Conservation (phyloP, 805 yeast genomes). For the Candida pseudoglaebosa region DNA sequence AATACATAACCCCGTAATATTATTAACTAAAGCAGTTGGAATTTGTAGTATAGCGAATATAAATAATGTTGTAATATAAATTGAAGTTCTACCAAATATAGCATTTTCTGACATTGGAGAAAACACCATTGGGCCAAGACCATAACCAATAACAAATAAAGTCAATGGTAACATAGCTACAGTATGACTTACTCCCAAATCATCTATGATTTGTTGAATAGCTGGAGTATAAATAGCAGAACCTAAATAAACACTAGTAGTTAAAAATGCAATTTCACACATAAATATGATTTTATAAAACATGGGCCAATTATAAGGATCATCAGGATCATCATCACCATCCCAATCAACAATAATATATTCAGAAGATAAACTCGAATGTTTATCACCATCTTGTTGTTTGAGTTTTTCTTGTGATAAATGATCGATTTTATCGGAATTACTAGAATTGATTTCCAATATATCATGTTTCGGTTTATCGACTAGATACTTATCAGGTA, state of each 20-base stretch:
- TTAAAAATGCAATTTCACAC: constrained; percentile 35
- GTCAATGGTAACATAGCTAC: constrained; percentile 42
- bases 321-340: constrained; percentile 42
- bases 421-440: background rate
- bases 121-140: constrained; percentile 53
- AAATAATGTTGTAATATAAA: constrained; percentile 44
- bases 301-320: constrained; percentile 51
- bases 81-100: constrained; percentile 46
- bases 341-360: constrained; percentile 21
- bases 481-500: constrained; percentile 22
- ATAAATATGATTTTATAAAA: constrained; percentile 31
- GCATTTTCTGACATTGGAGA: constrained; percentile 58
- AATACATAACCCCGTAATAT: constrained; percentile 46
- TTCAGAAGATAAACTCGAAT: no score
- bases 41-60: constrained; percentile 49
- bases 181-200: constrained; percentile 40
- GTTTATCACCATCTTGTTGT: no score
- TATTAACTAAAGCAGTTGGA: constrained; percentile 48
- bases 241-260: constrained; percentile 49
- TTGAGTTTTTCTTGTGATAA: background rate
- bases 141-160: constrained; percentile 54
- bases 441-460: background rate
- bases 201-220: constrained; percentile 33
- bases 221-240: constrained; percentile 52
- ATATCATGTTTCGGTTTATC: constrained; percentile 1